Evolutionary conservation across 352 stramenopile species (phyloP).

Genomic region (Phytopythium ostracodes): DNA sequence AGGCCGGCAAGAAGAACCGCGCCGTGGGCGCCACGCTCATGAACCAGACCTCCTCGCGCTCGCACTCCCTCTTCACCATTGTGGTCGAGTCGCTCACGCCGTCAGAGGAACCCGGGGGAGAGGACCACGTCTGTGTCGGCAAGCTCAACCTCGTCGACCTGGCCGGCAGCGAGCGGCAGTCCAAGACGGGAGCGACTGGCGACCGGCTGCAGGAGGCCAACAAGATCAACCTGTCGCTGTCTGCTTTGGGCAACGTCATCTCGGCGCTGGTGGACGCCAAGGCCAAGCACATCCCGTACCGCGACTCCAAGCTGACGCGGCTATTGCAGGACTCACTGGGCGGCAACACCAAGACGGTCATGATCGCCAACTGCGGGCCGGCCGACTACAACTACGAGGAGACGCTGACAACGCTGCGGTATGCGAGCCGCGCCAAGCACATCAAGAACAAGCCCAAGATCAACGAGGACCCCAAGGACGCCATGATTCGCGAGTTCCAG

Average conservation of each 20-base stretch:
- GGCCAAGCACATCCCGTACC: conserved; percentile 82
- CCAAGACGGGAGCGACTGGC: conserved; percentile 68
- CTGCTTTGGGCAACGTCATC: conserved; percentile 83
- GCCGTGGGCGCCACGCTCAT: conserved; percentile 95
- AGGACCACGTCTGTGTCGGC: conserved; percentile 93
- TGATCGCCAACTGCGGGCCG: conserved; percentile 97
- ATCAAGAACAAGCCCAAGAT: conserved; percentile 99
- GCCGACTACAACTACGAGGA: conserved; percentile 98
- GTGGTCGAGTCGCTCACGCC: conserved; percentile 91
- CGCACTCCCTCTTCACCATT: conserved; percentile 98
- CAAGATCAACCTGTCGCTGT: conserved; percentile 82
- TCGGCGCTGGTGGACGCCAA: conserved; percentile 83
- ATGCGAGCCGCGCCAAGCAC: conserved; percentile 98
- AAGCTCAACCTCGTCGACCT: conserved; percentile 95
- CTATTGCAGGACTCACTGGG: conserved; percentile 96
- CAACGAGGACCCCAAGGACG: conserved; percentile 98
- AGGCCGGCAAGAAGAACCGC: conserved; percentile 94
- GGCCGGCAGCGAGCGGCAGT: conserved; percentile 67
- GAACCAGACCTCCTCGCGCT: conserved; percentile 97
- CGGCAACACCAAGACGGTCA: conserved; percentile 98
- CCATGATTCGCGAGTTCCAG: conserved; percentile 97
- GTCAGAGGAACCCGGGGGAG: conserved; percentile 38
- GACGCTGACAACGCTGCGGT: conserved; percentile 92
- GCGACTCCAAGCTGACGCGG: conserved; percentile 97
- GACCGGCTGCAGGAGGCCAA: conserved; percentile 75